Percentiles rank a stretch among this genome's conserved stretches.
Evolutionary conservation across 75 land plant genomes (phyloP).

Genomic region (Larix kaempferi): DNA sequence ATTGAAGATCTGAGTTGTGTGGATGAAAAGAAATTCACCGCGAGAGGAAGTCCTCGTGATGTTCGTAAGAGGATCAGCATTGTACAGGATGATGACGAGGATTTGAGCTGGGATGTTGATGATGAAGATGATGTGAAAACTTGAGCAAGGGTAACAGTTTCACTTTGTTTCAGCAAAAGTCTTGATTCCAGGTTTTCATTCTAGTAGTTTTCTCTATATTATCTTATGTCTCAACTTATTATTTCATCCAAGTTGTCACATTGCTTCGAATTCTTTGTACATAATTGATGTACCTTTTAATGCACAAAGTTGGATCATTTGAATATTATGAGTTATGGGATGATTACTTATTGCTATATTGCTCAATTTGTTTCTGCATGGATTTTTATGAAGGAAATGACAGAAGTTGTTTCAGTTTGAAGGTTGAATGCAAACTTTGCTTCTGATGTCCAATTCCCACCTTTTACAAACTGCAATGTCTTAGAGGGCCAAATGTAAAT

Average conservation of each 20-base stretch:
- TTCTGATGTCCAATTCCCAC: background rate
- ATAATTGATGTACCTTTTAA: background rate
- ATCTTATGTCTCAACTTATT: background rate
- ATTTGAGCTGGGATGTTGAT: slow-evolving; percentile 73
- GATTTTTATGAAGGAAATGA: background rate
- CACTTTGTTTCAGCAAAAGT: background rate
- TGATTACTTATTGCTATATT: background rate
- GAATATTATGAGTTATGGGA: background rate
- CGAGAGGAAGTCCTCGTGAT: slow-evolving; percentile 24
- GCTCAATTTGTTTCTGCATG: background rate
- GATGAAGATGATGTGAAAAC: slow-evolving; percentile 20
- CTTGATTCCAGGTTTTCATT: background rate
- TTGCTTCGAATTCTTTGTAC: slow-evolving; percentile 1
- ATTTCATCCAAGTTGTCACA: background rate
- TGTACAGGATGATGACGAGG: slow-evolving; percentile 72
- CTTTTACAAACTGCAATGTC: slow-evolving; percentile 1
- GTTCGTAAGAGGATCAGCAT: slow-evolving; percentile 40
- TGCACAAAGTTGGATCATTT: background rate
- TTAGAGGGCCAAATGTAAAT: background rate
- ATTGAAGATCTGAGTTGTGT: slow-evolving; percentile 56
- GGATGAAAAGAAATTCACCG: slow-evolving; percentile 33
- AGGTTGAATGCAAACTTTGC: background rate
- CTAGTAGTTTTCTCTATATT: background rate
- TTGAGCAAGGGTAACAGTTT: background rate
- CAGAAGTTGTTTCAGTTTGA: background rate